Evolutionary conservation across 768 basidiomycete species (phyloP).

Genomic region (Pilatotrama ljubarskyi): DNA sequence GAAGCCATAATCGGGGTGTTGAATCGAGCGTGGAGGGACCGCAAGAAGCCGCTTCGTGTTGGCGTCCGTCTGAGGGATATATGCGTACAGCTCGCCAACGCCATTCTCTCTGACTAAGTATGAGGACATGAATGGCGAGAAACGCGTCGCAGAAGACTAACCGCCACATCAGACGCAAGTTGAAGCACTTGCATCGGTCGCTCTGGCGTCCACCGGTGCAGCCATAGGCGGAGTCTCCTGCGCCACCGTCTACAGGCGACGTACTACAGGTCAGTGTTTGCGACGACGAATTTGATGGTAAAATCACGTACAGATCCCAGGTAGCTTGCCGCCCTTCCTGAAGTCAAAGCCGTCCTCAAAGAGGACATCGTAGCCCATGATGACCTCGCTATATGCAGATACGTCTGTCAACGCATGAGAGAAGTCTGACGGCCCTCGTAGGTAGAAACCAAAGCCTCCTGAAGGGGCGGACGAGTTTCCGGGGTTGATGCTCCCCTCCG

Average conservation of each 20-base stretch:
- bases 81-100: conserved; percentile 67
- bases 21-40: conserved; percentile 49
- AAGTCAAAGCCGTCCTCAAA: conserved; percentile 64
- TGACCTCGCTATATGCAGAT: conserved; percentile 40
- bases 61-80: conserved; percentile 52
- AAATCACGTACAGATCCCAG: conserved; percentile 62
- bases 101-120: conserved; percentile 44
- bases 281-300: background rate
- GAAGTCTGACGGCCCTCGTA: conserved; percentile 53
- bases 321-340: conserved; percentile 76
- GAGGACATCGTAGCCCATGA: conserved; percentile 68
- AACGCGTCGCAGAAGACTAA: conserved; percentile 27
- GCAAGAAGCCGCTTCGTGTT: conserved; percentile 45
- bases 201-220: conserved; percentile 71
- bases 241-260: conserved; percentile 48
- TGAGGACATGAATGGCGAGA: background rate
- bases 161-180: conserved; percentile 77
- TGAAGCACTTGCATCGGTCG: conserved; percentile 65
- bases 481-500: conserved; percentile 62
- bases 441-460: conserved; percentile 73
- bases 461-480: conserved; percentile 40
- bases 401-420: conserved; percentile 32
- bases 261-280: background rate
- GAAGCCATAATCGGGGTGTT: conserved; percentile 61
- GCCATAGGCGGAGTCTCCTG: conserved; percentile 55